Evolutionary conservation across 192 early-diverging fungal species (phyloP), one percentile per base, ranked within the genome.

Genomic region (Cetraspora pellucida): DNA sequence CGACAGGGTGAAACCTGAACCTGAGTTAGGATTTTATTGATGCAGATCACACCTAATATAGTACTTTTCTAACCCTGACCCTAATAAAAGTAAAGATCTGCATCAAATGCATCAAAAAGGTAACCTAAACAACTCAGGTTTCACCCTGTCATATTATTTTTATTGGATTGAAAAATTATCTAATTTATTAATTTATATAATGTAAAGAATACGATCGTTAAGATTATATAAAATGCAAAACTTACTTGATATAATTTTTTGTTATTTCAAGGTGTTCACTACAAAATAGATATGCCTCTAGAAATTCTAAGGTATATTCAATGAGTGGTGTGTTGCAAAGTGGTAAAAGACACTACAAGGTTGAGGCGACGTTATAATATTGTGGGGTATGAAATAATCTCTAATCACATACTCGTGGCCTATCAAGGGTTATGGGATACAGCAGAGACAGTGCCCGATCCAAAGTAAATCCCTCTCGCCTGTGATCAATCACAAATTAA

Each of bases 291-390:
- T 93, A 92, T 21, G 96, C 87, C 77, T 97, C 94, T 69, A 9
- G 85, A 64, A 95, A 89, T 81, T 99, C 98, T 52, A 99, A 87
- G 0, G 96, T 95, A 80, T 99, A 98, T 80, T 98, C 95, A 77
- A 99, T 93, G 76, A n/a, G n/a, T 0, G 98, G 98, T 30, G 96
- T 93, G 81, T 99, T 99, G 84, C 91, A 94, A 27, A 99, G 87
- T 19, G 95, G 96, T 66, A 98, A 83, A 79, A 99, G 85, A 79
- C 96, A 96, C 90, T 94, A 80, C 3, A 58, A 45, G 28, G 25
- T 28, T 55, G 61, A 10, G 21, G 17, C 8, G 46, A 78, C 46
- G 14, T 58, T 64, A 61, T 37, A 37, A 37, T 7, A 37, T 2
- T 37, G 37, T 37, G 7, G 37, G 37, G 37, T 37, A 37, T 1